Conservation (phyloP, 495 filamentous ascomycete genomes). For the Podospora tetraspora region DNA sequence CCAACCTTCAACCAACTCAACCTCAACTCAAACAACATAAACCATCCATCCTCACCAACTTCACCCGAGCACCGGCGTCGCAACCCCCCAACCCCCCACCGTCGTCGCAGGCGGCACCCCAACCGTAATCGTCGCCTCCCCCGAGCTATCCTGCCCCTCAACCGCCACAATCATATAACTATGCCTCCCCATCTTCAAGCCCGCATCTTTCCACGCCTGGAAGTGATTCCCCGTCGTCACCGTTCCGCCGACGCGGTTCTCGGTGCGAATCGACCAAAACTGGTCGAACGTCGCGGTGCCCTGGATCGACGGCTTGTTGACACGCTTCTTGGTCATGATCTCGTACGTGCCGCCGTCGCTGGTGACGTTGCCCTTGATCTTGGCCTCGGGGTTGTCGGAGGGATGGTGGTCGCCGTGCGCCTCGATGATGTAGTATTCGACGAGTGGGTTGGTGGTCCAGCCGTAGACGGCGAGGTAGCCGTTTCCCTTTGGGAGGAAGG, state of each 20-base stretch:
- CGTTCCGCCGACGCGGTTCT: conserved; percentile 33
- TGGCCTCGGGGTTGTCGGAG: conserved; percentile 32
- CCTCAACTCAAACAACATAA: not conserved
- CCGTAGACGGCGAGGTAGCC: conserved; percentile 48
- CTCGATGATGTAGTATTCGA: conserved; percentile 64
- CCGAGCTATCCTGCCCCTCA: conserved; percentile 42
- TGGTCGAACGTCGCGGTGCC: conserved; percentile 58
- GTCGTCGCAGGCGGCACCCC: conserved; percentile 21
- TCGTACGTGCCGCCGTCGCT: conserved; percentile 54
- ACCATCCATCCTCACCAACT: not conserved
- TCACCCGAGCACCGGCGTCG: not conserved
- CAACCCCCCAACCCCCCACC: not conserved
- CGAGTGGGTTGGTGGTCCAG: conserved; percentile 56
- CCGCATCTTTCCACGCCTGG: conserved; percentile 43
- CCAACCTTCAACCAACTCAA: not conserved
- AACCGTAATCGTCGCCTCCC: conserved; percentile 35
- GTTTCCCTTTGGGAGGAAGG: conserved; percentile 24
- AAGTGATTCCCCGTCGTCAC: conserved; percentile 47
- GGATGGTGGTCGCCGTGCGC: conserved; percentile 54
- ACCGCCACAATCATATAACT: conserved; percentile 52
- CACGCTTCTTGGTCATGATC: conserved; percentile 49
- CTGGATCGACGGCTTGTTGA: conserved; percentile 52
- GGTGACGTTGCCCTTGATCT: conserved; percentile 47
- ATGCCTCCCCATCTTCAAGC: conserved; percentile 43
- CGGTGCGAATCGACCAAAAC: conserved; percentile 51